These are phyloP conservation scores for Omphalotus guepiniiformis DNA, from an alignment of 768 basidiomycete species.

Conservation along the genomic window DNA sequence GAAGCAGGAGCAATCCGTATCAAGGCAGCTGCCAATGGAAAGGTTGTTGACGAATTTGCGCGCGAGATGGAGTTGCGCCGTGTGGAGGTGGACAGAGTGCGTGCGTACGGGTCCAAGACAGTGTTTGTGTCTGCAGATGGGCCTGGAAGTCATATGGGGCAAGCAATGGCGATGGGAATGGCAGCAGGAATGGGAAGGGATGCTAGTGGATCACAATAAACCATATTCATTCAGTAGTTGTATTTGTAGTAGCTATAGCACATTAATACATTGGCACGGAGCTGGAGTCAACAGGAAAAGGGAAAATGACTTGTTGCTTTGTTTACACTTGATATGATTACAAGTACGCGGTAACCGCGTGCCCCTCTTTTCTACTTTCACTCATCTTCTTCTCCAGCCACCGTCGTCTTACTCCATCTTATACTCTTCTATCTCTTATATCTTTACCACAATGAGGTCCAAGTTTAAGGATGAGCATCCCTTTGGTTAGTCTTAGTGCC, in stretches of 20 bases:
- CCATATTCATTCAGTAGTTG: background rate
- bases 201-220: constrained; percentile 10
- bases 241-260: background rate
- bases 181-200: constrained; percentile 59
- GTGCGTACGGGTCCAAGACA: constrained; percentile 65
- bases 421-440: background rate
- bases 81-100: constrained; percentile 57
- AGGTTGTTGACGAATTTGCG: constrained; percentile 62
- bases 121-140: constrained; percentile 68
- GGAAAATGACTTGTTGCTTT: background rate
- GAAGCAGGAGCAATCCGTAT: constrained; percentile 66
- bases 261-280: background rate
- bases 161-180: constrained; percentile 64
- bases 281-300: background rate
- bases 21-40: constrained; percentile 59
- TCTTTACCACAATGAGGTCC: constrained; percentile 69
- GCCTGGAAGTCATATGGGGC: constrained; percentile 53
- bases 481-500: constrained; percentile 64
- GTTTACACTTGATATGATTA: constrained; percentile 1
- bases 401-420: background rate
- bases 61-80: constrained; percentile 73
- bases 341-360: background rate
- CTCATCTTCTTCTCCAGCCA: background rate
- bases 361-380: background rate
- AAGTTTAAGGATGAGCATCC: constrained; percentile 99